phyloP scores from a whole-genome alignment of 345 rosid genomes.

The Combretum micranthum region DNA sequence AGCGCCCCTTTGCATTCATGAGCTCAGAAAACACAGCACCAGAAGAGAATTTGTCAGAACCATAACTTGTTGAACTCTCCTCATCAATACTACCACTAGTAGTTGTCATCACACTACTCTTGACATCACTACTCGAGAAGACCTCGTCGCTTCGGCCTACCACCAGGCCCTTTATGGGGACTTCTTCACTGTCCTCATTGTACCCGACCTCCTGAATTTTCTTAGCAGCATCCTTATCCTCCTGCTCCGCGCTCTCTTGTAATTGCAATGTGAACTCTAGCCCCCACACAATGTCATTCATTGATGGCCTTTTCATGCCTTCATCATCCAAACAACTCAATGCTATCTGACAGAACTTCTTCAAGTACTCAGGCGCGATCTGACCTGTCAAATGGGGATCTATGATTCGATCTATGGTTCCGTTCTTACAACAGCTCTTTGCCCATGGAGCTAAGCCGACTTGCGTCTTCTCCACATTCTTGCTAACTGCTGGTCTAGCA shows the following conservation, averaged over 20 bases:
- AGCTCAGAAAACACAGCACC: slow-evolving; percentile 26
- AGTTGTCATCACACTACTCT: slow-evolving; percentile 1
- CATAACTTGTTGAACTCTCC: neutral
- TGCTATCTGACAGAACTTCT: slow-evolving; percentile 13
- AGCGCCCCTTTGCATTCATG: slow-evolving; percentile 19
- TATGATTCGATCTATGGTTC: slow-evolving; percentile 9
- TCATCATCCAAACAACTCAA: slow-evolving; percentile 8
- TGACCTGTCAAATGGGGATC: slow-evolving; percentile 13
- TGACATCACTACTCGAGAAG: neutral
- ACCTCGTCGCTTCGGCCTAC: slow-evolving; percentile 1
- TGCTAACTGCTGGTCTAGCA: slow-evolving; percentile 9
- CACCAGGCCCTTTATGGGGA: neutral
- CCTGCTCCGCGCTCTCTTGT: slow-evolving; percentile 13
- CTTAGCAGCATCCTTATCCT: neutral
- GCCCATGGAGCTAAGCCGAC: slow-evolving; percentile 15
- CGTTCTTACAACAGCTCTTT: slow-evolving; percentile 1
- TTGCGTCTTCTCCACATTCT: neutral
- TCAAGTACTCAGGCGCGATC: slow-evolving; percentile 17
- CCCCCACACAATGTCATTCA: slow-evolving; percentile 15
- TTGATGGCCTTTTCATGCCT: slow-evolving; percentile 14
- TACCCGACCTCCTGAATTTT: too few relatives aligned
- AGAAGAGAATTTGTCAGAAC: slow-evolving; percentile 4
- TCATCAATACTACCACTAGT: slow-evolving; percentile 7
- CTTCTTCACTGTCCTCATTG: neutral
- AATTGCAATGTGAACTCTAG: slow-evolving; percentile 19